These are phyloP conservation scores for Zostera marina DNA, from an alignment of 116 monocot species.

Conservation along the genomic window DNA sequence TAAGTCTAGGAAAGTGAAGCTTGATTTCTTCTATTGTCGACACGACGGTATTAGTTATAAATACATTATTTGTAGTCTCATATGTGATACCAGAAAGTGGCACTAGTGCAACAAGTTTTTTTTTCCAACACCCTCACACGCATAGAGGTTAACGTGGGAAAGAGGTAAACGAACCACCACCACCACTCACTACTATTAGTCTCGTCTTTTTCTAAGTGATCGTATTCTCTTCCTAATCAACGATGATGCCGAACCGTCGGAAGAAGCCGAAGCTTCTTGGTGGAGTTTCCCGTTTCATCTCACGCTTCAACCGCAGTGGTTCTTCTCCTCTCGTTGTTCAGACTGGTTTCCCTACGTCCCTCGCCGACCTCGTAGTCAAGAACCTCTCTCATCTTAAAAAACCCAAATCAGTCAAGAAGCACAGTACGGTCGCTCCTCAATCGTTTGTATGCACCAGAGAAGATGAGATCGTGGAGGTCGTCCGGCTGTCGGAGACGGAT, in stretches of 20 bases:
- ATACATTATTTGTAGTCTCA: too few relatives aligned
- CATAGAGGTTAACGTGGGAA: too few relatives aligned
- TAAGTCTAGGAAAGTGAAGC: too few relatives aligned
- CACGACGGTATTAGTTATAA: too few relatives aligned
- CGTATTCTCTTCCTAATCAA: not conserved
- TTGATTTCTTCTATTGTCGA: too few relatives aligned
- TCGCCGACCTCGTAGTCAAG: conserved; percentile 81
- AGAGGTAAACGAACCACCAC: too few relatives aligned
- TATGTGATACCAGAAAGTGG: too few relatives aligned
- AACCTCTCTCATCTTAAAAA: conserved; percentile 40
- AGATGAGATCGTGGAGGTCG: conserved; percentile 1
- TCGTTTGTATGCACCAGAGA: conserved; percentile 3
- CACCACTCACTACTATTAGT: too few relatives aligned
- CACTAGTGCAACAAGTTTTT: too few relatives aligned
- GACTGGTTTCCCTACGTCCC: conserved; percentile 79
- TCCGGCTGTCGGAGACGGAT: not conserved
- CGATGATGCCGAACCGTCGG: conserved; percentile 20
- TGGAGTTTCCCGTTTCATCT: conserved; percentile 26
- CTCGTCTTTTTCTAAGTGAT: not conserved
- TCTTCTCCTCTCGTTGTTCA: conserved; percentile 41
- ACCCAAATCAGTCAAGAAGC: conserved; percentile 1
- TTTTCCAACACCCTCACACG: too few relatives aligned
- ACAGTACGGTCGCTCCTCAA: not conserved
- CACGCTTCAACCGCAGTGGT: conserved; percentile 16
- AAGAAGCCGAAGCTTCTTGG: conserved; percentile 19